These are phyloP conservation scores for Trypanosoma avium DNA, from an alignment of 208 protist genomes.

Conservation along the genomic window DNA sequence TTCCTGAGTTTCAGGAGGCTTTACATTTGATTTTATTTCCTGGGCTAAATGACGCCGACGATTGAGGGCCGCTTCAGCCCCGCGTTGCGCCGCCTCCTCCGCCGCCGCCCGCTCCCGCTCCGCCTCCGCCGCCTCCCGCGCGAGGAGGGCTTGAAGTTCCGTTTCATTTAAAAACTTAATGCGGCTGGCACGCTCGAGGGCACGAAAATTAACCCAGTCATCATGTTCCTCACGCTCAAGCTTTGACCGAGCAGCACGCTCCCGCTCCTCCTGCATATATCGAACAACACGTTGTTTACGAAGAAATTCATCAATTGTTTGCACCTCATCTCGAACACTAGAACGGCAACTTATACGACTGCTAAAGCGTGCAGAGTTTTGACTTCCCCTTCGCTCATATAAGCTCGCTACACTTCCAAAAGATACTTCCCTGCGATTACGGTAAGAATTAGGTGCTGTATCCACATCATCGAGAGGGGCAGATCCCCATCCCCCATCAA, in stretches of 20 bases:
- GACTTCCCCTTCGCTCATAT: constrained; percentile 37
- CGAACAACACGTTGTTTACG: constrained; percentile 85
- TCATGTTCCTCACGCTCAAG: constrained; percentile 77
- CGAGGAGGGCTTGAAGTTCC: constrained; percentile 64
- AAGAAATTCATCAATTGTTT: constrained; percentile 74
- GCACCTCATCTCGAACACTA: constrained; percentile 71
- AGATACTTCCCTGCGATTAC: neutral
- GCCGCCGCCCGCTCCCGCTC: constrained; percentile 37
- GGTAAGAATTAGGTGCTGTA: neutral
- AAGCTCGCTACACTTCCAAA: constrained; percentile 2
- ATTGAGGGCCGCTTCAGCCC: constrained; percentile 34
- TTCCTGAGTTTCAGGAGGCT: neutral
- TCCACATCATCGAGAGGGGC: constrained; percentile 2
- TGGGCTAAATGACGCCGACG: constrained; percentile 5
- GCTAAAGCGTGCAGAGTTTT: constrained; percentile 60
- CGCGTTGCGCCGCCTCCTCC: constrained; percentile 37
- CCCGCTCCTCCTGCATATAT: constrained; percentile 84
- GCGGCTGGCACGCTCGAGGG: constrained; percentile 63
- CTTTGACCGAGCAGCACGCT: constrained; percentile 62
- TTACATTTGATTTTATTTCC: neutral
- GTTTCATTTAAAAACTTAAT: constrained; percentile 74
- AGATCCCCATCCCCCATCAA: neutral
- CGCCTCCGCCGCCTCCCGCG: constrained; percentile 56
- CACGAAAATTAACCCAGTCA: constrained; percentile 64
- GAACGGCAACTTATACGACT: constrained; percentile 66